Evolutionary conservation across 768 basidiomycete species (phyloP), one percentile per base, ranked within the genome.

Genomic region (Podaxis sp.): DNA sequence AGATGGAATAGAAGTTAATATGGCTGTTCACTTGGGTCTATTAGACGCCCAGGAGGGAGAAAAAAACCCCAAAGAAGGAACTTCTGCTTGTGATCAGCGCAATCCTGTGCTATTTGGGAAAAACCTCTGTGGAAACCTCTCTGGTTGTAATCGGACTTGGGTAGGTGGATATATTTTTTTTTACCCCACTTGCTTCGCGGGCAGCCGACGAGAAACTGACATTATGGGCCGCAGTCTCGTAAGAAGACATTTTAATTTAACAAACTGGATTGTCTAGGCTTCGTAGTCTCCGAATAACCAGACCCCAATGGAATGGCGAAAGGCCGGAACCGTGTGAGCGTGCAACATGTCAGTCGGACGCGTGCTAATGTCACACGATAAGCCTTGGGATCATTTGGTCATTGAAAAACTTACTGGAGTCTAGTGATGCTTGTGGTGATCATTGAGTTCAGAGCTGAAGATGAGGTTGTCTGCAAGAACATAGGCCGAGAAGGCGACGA

Each of bases 401-500:
- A 18, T 48, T 5, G 23, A 52, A 18, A 7, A 27, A 40, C 61
- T 42, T 11, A 46, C 50, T 16, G 42, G n/a, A 36, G 23, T 51
- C 66, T 66, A 70, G 61, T 72, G 70, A 57, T 74, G 71, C 59
- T 55, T 70, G 68, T 35, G 68, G 42, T 32, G 69, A 63, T 27
- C 67, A 47, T 55, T 71, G 61, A 18, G 55, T 10, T 68, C 55
- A 62, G 58, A 37, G 63, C 48, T 77, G 82, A 53, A 75, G 67
- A 65, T 82, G 32, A 89, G 60, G 70, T 93, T 93, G 74, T 97
- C 95, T 28, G 80, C 90, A 36, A 91, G 73, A 35, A 98, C 93
- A 68, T 98, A 98, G 60, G 84, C 88, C 35, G 92, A 88, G 78
- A 98, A 98, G 1, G 94, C 91, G 55, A 89, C 92, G 53, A 93